phyloP scores from a whole-genome alignment of 1,139 yeast genomes.

The Hemisphaericaspora subhashii region DNA sequence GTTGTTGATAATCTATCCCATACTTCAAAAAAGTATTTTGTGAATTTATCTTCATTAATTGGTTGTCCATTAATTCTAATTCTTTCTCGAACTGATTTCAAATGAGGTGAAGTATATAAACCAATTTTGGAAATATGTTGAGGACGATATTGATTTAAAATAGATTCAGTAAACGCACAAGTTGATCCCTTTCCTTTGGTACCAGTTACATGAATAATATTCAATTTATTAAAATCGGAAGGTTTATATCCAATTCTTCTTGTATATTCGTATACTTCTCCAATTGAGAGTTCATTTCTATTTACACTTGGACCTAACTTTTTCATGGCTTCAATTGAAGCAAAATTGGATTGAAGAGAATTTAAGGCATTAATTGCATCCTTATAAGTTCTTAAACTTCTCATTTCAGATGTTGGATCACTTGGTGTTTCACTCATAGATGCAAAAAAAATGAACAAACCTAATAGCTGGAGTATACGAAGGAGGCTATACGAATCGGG shows the following conservation, averaged over 20 bases:
- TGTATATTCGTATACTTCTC: constrained; percentile 91
- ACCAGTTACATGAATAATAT: constrained; percentile 90
- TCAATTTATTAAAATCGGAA: constrained; percentile 67
- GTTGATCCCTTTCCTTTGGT: constrained; percentile 99
- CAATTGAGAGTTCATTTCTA: constrained; percentile 69
- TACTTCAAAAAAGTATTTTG: constrained; percentile 88
- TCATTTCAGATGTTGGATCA: constrained; percentile 9
- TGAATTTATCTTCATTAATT: constrained; percentile 73
- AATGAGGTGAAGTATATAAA: constrained; percentile 91
- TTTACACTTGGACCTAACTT: constrained; percentile 62
- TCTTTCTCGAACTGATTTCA: constrained; percentile 90
- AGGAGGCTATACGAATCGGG: too few relatives aligned
- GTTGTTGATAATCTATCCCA: constrained; percentile 79
- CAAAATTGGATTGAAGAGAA: constrained; percentile 86
- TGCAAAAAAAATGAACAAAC: not conserved
- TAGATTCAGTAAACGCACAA: constrained; percentile 89
- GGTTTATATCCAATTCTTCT: constrained; percentile 80
- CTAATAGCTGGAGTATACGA: not conserved
- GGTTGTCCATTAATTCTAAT: constrained; percentile 87
- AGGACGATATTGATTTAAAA: constrained; percentile 58
- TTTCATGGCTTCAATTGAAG: constrained; percentile 80
- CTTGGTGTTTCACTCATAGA: constrained; percentile 8
- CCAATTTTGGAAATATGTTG: constrained; percentile 63
- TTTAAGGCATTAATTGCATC: constrained; percentile 87
- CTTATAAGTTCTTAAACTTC: constrained; percentile 35